Evolutionary conservation across 345 rosid species (phyloP).

Genomic region (Eucalyptus rudis): DNA sequence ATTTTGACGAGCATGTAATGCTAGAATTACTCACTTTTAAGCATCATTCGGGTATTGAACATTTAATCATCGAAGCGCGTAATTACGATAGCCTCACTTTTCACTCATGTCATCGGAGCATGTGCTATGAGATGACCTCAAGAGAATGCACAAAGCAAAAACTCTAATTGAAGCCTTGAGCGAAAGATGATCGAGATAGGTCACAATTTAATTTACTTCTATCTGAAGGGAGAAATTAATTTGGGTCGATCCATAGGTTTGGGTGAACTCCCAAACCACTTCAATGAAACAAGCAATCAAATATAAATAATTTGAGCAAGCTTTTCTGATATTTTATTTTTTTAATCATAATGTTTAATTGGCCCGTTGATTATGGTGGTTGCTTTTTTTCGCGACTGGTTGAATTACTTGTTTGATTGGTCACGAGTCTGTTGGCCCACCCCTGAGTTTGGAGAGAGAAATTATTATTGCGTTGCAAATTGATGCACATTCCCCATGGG

Average conservation of each 20-base stretch:
- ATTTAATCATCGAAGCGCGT: accelerated
- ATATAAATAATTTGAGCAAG: neutral
- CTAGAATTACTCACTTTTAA: neutral
- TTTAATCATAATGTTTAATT: neutral
- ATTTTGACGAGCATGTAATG: neutral
- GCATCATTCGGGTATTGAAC: neutral
- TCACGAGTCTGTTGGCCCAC: neutral
- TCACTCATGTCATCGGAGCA: neutral
- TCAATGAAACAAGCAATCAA: neutral
- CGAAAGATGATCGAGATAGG: accelerated
- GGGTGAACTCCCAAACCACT: neutral
- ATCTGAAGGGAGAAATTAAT: neutral
- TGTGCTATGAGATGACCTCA: neutral
- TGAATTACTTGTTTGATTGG: neutral
- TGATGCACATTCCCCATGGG: neutral
- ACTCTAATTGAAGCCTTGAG: neutral
- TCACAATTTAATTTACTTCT: neutral
- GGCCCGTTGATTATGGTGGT: neutral
- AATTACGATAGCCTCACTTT: neutral
- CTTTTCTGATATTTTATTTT: neutral
- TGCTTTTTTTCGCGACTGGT: neutral
- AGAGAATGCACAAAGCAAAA: neutral
- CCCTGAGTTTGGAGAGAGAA: neutral
- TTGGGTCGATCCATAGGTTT: neutral
- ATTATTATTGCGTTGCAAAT: neutral